phyloP scores from a whole-genome alignment of 352 stramenopile species.

The Pythium aquatile region DNA sequence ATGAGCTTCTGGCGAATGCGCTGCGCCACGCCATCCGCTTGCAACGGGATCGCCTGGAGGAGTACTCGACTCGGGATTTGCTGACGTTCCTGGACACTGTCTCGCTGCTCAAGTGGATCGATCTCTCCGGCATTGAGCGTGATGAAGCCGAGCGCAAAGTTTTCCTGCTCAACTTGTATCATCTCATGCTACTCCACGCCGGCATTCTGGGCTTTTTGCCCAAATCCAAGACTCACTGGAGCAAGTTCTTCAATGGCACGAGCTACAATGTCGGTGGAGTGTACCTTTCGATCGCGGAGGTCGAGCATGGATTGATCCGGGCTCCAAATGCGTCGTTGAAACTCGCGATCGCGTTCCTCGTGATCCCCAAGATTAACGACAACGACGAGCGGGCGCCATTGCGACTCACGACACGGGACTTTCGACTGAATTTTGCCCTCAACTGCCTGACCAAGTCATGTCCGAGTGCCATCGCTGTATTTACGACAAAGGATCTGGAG shows the following conservation, averaged over 20 bases:
- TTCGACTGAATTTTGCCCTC: conserved; percentile 57
- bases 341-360: conserved; percentile 39
- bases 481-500: conserved; percentile 61
- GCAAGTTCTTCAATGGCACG: conserved; percentile 57
- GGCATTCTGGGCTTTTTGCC: conserved; percentile 44
- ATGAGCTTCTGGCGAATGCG: conserved; percentile 17
- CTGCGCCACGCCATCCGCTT: conserved; percentile 25
- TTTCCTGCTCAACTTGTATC: conserved; percentile 64
- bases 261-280: conserved; percentile 49
- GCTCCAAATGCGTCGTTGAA: conserved; percentile 40
- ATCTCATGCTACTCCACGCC: conserved; percentile 46
- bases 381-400: conserved; percentile 29
- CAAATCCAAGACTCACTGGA: conserved; percentile 49
- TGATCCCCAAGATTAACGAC: conserved; percentile 41
- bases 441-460: conserved; percentile 64
- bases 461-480: conserved; percentile 41
- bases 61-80: conserved; percentile 35
- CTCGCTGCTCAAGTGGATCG: conserved; percentile 32
- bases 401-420: conserved; percentile 35
- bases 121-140: conserved; percentile 22
- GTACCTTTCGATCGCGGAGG: conserved; percentile 49
- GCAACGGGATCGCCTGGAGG: conserved; percentile 19
- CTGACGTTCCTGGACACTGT: conserved; percentile 39
- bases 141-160: conserved; percentile 32
- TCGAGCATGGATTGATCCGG: conserved; percentile 54